Evolutionary conservation across 306 rosid species (phyloP), one percentile per base, ranked within the genome.

Genomic region (Amphicarpaea edgeworthii): DNA sequence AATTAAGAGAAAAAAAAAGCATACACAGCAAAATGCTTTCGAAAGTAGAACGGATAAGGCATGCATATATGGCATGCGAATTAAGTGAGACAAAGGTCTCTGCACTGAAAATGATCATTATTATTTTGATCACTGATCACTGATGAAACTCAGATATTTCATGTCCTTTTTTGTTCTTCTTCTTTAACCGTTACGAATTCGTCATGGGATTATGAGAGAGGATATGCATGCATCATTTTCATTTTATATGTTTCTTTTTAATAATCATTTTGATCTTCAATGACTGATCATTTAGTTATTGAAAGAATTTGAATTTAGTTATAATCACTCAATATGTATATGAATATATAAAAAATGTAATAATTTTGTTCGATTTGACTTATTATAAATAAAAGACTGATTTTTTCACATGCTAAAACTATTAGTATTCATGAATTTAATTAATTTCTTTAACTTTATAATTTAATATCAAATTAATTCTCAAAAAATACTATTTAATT

Each of bases 101-200:
- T 67, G 72, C 40, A 43, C 8, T 43, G 57, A 68, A 46, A 68
- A 68, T 46, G 23, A 46, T 68, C n/a, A 15, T 26, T 8, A 38
- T 38, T 38, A 0, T 24, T 1, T 20, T n/a, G n/a, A n/a, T n/a
- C n/a, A n/a, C n/a, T 67, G 40, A 43, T 45, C n/a, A 21, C 7
- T 41, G 20, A 41, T 20, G 12, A 66, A 45, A 66, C 38, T 66
- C 12, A 42, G 72, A 66, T 30, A 3, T 42, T 64, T 38, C 9
- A 11, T 64, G 45, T 40, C 46, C 28, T 61, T 61, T 14, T 40
- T 1, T n/a, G n/a, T 40, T 40, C 15, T 41, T 14, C 47, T 63
- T 59, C 47, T 63, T 63, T 63, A 63, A 9, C 69, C 16, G 26
- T 38, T 63, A 8, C 47, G 16, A 63, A 37, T 7, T 61, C 23